A percentile compares a stretch with the other conserved stretches of the same genome.
Conservation (phyloP, 371 early-diverging fungal genomes). For the Apophysomyces trapeziformis region DNA sequence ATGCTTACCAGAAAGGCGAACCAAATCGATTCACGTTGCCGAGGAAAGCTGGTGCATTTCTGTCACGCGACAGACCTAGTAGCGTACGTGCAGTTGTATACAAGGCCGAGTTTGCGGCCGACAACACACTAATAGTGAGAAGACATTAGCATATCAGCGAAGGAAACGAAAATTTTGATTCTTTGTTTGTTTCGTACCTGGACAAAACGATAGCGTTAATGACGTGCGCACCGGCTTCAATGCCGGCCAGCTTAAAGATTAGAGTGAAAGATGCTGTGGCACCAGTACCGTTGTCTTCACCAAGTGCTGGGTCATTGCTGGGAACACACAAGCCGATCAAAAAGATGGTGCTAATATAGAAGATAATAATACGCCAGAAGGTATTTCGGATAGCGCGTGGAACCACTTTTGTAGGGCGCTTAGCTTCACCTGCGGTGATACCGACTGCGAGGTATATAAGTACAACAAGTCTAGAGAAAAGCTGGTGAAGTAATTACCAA, state of each 20-base stretch:
- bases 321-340: slow-evolving; percentile 75
- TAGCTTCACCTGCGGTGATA: slow-evolving; percentile 75
- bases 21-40: slow-evolving; percentile 56
- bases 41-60: slow-evolving; percentile 66
- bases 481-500: slow-evolving; percentile 36
- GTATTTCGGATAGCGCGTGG: slow-evolving; percentile 74
- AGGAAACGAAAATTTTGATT: neutral
- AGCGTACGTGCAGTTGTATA: slow-evolving; percentile 73
- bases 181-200: slow-evolving; percentile 7
- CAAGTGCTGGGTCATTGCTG: slow-evolving; percentile 53
- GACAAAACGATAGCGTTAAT: slow-evolving; percentile 75
- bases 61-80: slow-evolving; percentile 65
- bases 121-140: slow-evolving; percentile 53
- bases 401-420: slow-evolving; percentile 72
- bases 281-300: slow-evolving; percentile 44
- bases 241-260: slow-evolving; percentile 68
- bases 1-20: slow-evolving; percentile 50
- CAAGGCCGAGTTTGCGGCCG: slow-evolving; percentile 74
- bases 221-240: slow-evolving; percentile 63
- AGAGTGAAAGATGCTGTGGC: slow-evolving; percentile 72
- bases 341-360: slow-evolving; percentile 68
- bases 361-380: slow-evolving; percentile 76
- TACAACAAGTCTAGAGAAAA: neutral
- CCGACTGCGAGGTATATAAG: slow-evolving; percentile 52
- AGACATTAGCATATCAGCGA: neutral